A percentile compares a stretch with the other conserved stretches of the same genome.
Conservation (phyloP, 2,329 filamentous ascomycete species). For the Colletotrichum acutatum region DNA sequence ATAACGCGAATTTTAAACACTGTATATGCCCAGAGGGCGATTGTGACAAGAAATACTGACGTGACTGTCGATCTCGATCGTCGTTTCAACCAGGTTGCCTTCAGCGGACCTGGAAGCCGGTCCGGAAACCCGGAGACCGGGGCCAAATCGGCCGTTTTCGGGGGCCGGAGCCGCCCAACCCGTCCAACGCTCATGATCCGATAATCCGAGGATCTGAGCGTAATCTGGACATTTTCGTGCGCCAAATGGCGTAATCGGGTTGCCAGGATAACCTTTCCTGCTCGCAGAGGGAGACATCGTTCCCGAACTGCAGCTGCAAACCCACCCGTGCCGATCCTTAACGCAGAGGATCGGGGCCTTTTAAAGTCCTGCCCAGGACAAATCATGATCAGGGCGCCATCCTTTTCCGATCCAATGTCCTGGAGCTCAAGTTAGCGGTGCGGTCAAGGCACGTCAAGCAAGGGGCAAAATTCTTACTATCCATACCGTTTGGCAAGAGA, state of each 20-base stretch:
- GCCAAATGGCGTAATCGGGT: constrained; percentile 15
- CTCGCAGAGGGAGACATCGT: background rate
- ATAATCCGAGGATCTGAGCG: background rate
- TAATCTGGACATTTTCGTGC: constrained; percentile 1
- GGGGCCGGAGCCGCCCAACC: background rate
- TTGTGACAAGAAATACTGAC: background rate
- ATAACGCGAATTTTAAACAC: no score
- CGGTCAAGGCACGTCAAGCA: background rate
- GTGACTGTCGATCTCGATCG: background rate
- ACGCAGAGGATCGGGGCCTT: constrained; percentile 42
- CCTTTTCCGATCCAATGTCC: background rate
- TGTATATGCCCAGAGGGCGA: no score
- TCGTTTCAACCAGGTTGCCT: background rate
- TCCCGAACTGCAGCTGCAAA: constrained; percentile 3
- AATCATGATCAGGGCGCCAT: constrained; percentile 3
- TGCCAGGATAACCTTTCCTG: background rate
- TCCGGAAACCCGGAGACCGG: background rate
- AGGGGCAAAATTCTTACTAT: background rate
- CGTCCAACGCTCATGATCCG: constrained; percentile 9
- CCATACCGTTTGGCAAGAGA: background rate
- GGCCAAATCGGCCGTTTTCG: background rate
- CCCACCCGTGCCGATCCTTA: constrained; percentile 6
- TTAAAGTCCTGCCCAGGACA: constrained; percentile 51
- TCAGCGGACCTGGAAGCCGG: background rate
- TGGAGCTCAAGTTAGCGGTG: background rate